Conservation (phyloP, 176 grass and related monocot genomes). For the Areca catechu region DNA sequence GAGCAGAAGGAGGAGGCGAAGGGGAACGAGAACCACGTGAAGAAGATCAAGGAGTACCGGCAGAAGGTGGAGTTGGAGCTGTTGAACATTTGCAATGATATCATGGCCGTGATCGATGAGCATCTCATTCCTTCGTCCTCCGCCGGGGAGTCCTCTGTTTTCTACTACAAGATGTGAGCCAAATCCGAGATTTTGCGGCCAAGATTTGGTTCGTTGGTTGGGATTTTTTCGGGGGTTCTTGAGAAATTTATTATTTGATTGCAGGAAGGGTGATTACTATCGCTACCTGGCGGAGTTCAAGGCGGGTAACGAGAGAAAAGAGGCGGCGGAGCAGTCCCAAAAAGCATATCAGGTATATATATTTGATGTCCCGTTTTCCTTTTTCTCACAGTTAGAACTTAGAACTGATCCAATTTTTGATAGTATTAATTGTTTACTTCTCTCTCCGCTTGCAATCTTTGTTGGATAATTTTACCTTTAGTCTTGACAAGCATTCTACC, state of each 20-base stretch:
- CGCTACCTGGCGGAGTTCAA: conserved; percentile 36
- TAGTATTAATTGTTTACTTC: not conserved
- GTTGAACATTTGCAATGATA: conserved; percentile 4
- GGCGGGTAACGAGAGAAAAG: conserved; percentile 12
- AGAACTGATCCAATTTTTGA: not conserved
- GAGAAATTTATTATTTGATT: not conserved
- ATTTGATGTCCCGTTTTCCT: not conserved
- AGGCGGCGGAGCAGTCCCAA: conserved; percentile 12
- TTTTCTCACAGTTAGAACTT: not conserved
- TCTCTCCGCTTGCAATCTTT: no score
- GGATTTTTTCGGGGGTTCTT: not conserved
- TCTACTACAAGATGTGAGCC: conserved; percentile 23
- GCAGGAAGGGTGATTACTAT: conserved; percentile 39
- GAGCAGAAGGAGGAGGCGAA: conserved; percentile 17
- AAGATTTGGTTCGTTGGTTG: not conserved
- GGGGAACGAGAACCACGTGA: conserved; percentile 15
- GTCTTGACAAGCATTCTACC: no score
- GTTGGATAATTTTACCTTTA: no score
- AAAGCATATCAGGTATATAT: conserved; percentile 16
- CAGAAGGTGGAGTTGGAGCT: conserved; percentile 18
- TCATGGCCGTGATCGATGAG: conserved; percentile 16
- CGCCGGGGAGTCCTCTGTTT: conserved; percentile 10
- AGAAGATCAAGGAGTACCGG: conserved; percentile 8
- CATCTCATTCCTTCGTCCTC: conserved; percentile 16
- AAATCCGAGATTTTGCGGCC: not conserved